phyloP scores from a whole-genome alignment of 2,329 filamentous ascomycete genomes.

The Gliomastix tumulicola region DNA sequence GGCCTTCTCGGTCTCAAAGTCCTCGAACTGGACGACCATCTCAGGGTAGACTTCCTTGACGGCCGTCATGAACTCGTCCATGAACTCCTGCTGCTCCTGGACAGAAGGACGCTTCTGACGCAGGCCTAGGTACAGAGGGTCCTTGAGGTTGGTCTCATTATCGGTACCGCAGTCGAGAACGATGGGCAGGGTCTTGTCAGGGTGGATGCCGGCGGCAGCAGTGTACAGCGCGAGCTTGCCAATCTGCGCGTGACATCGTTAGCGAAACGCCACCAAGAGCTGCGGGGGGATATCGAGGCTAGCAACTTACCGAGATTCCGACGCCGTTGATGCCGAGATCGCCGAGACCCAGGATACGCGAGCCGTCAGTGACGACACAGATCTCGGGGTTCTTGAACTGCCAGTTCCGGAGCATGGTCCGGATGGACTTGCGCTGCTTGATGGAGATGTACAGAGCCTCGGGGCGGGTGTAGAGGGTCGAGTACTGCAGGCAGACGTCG shows the following conservation, averaged over 20 bases:
- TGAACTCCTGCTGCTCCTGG: constrained; percentile 78
- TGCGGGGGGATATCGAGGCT: neutral
- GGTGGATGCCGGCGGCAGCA: constrained; percentile 89
- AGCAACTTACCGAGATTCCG: constrained; percentile 73
- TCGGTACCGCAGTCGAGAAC: constrained; percentile 61
- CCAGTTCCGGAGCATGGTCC: constrained; percentile 88
- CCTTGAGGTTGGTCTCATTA: constrained; percentile 59
- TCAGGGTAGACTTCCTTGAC: constrained; percentile 64
- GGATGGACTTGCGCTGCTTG: constrained; percentile 85
- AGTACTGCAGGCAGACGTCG: constrained; percentile 94
- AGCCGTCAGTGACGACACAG: constrained; percentile 93
- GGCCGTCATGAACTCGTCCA: constrained; percentile 96
- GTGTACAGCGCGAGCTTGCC: constrained; percentile 96
- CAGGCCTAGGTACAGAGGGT: constrained; percentile 82
- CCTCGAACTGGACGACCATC: constrained; percentile 86
- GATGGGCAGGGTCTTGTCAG: constrained; percentile 71
- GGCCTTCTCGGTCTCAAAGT: constrained; percentile 88
- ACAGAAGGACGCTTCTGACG: constrained; percentile 73
- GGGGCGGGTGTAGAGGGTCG: constrained; percentile 88
- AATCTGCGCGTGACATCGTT: constrained; percentile 42
- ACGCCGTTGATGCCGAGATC: constrained; percentile 96
- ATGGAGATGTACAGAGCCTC: constrained; percentile 96
- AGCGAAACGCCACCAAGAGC: no score
- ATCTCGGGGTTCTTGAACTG: constrained; percentile 85
- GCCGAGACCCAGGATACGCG: constrained; percentile 83